Conservation (phyloP, 768 basidiomycete species). For the Serendipita indica region DNA sequence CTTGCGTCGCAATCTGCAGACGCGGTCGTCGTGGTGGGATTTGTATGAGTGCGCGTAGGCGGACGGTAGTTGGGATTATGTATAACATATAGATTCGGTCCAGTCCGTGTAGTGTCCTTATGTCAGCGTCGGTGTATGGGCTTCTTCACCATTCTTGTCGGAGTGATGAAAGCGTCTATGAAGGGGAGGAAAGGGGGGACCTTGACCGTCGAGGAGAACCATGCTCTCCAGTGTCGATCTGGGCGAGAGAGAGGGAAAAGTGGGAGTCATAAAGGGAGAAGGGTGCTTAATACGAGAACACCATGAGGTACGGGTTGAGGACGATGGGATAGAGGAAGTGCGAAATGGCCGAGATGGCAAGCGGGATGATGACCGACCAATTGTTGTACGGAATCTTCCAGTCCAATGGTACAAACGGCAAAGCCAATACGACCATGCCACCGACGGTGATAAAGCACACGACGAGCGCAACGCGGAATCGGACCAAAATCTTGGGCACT, state of each 20-base stretch:
- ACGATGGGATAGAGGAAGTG: slow-evolving; percentile 64
- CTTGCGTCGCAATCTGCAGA: no score
- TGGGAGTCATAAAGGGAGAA: neutral
- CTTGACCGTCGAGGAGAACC: neutral
- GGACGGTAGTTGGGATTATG: no score
- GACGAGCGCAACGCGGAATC: slow-evolving; percentile 54
- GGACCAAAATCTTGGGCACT: slow-evolving; percentile 66
- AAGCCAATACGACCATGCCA: slow-evolving; percentile 40
- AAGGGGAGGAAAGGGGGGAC: neutral
- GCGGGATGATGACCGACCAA: slow-evolving; percentile 72
- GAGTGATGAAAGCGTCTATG: neutral
- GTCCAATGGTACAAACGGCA: slow-evolving; percentile 38
- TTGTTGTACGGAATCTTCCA: slow-evolving; percentile 50
- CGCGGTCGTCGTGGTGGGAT: no score
- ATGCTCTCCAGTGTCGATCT: no score
- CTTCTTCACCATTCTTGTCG: no score
- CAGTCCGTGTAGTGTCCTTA: no score
- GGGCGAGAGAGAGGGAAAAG: neutral
- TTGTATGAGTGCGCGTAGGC: no score
- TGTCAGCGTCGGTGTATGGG: no score
- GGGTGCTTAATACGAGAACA: slow-evolving; percentile 42
- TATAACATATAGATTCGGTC: no score
- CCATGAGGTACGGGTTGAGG: slow-evolving; percentile 80
- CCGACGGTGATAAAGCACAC: slow-evolving; percentile 39
- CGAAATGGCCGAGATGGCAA: slow-evolving; percentile 46